These are phyloP conservation scores for Xylaria venustula DNA, from an alignment of 495 filamentous ascomycete species.

Conservation along the genomic window DNA sequence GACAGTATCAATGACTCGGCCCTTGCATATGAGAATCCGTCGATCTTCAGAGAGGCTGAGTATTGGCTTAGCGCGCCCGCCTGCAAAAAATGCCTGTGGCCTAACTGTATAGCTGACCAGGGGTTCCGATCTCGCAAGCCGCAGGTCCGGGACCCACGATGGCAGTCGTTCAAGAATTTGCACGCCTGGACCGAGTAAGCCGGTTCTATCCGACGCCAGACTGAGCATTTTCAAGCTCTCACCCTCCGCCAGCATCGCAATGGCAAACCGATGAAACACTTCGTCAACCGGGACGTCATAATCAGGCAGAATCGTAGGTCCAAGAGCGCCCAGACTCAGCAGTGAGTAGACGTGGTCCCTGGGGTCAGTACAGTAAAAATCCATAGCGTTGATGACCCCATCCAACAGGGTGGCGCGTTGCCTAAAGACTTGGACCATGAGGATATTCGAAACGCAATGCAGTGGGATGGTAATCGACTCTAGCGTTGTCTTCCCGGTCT, in stretches of 20 bases:
- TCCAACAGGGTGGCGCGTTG: slow-evolving; percentile 6
- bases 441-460: slow-evolving; percentile 12
- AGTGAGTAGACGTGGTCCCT: slow-evolving; percentile 25
- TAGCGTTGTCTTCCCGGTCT: slow-evolving; percentile 4
- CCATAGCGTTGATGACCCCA: slow-evolving; percentile 3
- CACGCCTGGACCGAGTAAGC: not conserved
- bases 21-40: slow-evolving; percentile 14
- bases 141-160: slow-evolving; percentile 30
- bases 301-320: not conserved
- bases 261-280: slow-evolving; percentile 13
- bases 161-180: slow-evolving; percentile 16
- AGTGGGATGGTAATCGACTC: slow-evolving; percentile 3
- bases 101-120: slow-evolving; percentile 25
- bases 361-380: slow-evolving; percentile 15
- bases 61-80: slow-evolving; percentile 10
- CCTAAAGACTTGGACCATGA: slow-evolving; percentile 11
- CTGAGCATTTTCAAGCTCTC: slow-evolving; percentile 19
- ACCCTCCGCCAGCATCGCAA: slow-evolving; percentile 10
- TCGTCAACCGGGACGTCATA: slow-evolving; percentile 8
- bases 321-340: slow-evolving; percentile 10
- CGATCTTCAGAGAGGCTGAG: slow-evolving; percentile 18
- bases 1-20: slow-evolving; percentile 22
- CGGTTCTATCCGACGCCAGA: not conserved
- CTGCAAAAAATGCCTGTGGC: slow-evolving; percentile 24
- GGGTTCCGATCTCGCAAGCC: slow-evolving; percentile 5